A percentile compares a stretch with the other conserved stretches of the same genome.
phyloP scores from a whole-genome alignment of 441 rosid species.

The Pelargonium citronellum region DNA sequence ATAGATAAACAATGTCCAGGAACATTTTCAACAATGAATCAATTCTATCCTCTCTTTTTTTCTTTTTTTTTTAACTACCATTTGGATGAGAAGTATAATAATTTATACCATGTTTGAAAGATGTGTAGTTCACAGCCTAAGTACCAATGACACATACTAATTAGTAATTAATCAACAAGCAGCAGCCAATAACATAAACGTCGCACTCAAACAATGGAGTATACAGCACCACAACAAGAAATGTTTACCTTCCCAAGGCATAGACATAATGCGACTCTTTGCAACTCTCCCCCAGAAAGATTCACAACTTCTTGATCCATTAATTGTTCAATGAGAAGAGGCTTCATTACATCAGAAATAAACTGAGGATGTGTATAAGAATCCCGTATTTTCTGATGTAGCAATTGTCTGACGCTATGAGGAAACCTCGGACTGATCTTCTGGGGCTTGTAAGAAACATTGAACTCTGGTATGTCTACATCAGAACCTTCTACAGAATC shows the following conservation, averaged over 20 bases:
- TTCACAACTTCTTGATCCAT: conserved; percentile 92
- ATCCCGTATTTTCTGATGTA: conserved; percentile 80
- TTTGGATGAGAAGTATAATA: no score
- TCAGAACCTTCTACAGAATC: conserved; percentile 69
- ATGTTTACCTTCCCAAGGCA: conserved; percentile 85
- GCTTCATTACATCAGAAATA: conserved; percentile 94
- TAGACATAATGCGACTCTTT: conserved; percentile 86
- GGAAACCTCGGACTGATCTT: conserved; percentile 84
- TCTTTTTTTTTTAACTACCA: no score
- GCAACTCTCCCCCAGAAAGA: conserved; percentile 97
- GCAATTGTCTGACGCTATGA: conserved; percentile 63
- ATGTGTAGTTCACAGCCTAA: no score
- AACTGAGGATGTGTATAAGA: conserved; percentile 88
- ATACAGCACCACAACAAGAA: neutral
- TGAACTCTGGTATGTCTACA: conserved; percentile 81
- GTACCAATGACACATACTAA: no score
- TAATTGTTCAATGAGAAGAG: conserved; percentile 88
- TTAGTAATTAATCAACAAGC: no score
- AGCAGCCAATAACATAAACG: no score
- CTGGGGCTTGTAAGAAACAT: conserved; percentile 95
- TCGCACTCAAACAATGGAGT: no score
- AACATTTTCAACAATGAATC: no score
- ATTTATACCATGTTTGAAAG: no score
- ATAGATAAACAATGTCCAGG: no score
- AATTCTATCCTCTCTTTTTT: no score